Base-by-base conservation (phyloP, 2,329 filamentous ascomycete genomes). In the Rhytidhysteron rufulum region DNA sequence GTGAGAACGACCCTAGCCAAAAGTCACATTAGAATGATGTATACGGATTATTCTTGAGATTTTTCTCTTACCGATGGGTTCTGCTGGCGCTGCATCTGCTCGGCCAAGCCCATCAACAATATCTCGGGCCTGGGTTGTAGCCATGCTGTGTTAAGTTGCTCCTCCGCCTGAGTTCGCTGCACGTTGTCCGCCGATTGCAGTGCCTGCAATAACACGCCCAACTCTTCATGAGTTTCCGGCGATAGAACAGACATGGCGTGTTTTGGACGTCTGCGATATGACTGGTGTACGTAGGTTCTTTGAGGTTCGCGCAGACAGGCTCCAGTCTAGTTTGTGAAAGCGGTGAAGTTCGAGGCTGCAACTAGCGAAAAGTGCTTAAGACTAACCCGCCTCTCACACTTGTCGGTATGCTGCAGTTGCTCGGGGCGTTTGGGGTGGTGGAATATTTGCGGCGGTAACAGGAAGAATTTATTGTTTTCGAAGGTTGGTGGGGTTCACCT, bases 61-160 rank as follows among this genome's bases (percentile, higher is more conserved):
- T 19, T 35, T 20, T 44, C 38, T 70, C 79, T 68, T 77, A 93
- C 88, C 44, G 79, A 75, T 53, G 80, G 73, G 60, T 91, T 83
- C 53, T 80, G 79, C n/a, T 86, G 82, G 50, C 78, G 82, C 58
- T 87, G 82, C 54, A 95, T 83, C 70, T 97, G 91, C 71, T 97
- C 93, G 30, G 86, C 90, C 55, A 98, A 73, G 50, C 90, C 93
- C 85, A 97, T 93, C 62, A 98, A 73, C 53, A 97, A 75, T 54
- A 95, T 78, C 58, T 96, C 90, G 25, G 93, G 90, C 45, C 86
- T 80, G 42, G 80, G 77, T 47, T 74, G 72, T 25, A 89, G 86
- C 93, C 93, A 98, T 75, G 89, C 90, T 68, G 81, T 87, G 66
- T 88, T 87, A 48, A 98, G 74, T 65, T 90, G 85, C 50, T 94